Evolutionary conservation across 2,329 filamentous ascomycete genomes (phyloP).

Genomic region (Lachnellula suecica): DNA sequence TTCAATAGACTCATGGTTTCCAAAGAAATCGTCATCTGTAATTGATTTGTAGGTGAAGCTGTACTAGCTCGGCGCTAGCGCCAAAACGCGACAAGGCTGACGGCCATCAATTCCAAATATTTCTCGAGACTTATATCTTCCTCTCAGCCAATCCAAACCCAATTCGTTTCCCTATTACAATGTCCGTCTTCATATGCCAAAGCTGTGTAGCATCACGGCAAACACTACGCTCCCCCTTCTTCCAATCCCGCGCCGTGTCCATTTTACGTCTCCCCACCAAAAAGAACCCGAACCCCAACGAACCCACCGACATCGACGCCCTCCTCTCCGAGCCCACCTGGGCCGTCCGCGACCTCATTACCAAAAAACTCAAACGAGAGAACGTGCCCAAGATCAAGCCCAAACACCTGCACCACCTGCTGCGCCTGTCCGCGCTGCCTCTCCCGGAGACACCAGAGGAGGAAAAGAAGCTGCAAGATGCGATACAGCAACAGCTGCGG

Average conservation of each 20-base stretch:
- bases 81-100: no score
- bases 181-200: conserved; percentile 18
- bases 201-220: conserved; percentile 17
- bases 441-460: conserved; percentile 61
- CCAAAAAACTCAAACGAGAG: conserved; percentile 22
- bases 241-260: conserved; percentile 2
- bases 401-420: conserved; percentile 75
- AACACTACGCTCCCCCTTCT: background rate
- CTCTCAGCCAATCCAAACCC: background rate
- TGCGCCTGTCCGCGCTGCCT: conserved; percentile 86
- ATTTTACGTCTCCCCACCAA: conserved; percentile 1
- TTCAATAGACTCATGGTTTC: no score
- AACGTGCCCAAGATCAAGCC: conserved; percentile 43
- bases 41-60: no score
- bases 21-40: no score
- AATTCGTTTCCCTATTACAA: background rate
- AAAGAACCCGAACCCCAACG: background rate
- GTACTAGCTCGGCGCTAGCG: no score
- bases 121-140: background rate
- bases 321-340: conserved; percentile 73
- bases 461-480: conserved; percentile 69
- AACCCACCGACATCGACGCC: conserved; percentile 23
- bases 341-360: conserved; percentile 62
- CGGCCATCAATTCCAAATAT: no score
- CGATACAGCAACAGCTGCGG: conserved; percentile 77